Evolutionary conservation across 2,329 filamentous ascomycete species (phyloP), one percentile per base, ranked within the genome.

Genomic region (Biscogniauxia sp.): DNA sequence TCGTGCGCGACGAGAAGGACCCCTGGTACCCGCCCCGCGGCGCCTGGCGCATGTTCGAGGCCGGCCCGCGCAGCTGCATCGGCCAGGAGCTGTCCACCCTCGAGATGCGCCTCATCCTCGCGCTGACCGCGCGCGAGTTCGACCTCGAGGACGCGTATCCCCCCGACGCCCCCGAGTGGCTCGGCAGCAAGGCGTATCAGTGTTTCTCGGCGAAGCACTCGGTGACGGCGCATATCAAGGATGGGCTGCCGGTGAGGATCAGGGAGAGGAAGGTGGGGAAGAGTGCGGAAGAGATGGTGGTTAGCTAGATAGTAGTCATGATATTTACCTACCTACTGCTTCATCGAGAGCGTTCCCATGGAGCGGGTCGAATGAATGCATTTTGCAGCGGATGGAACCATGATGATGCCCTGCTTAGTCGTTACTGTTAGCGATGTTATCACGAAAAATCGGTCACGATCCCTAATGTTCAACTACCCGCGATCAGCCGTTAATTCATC

Each of bases 51-150:
- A 77, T 82, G 0, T 87, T 86, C 66, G 80, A 82, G 64, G 75
- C 80, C 54, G 83, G 84, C 0, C 77, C 78, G 1, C 70, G 84
- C 15, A 80, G 77, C 26, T 87, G 84, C 64, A 78, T 86, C n/a
- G 84, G 83, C 1, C 82, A 85, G 69, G 80, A 82, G 63, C 74
- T 86, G 52, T 84, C 80, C 0, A 78, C 80, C 71, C 73, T 83
- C 17, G 84, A 87, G 70, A 67, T 82, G 20, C 79, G 79, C 63
- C 73, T 82, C 32, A 77, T 82, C 6, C 70, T 86, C 26, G 79
- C 80, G 2, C 70, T 85, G 66, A 79, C 79, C 0, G 68, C 80
- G 13, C 69, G 82, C 54, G 78, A 79, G 19, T 82, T 84, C 54
- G 80, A 84, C 41, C 78, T 87, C 60, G 69, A 74, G 55, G 69